phyloP scores from a whole-genome alignment of 2,329 filamentous ascomycete genomes.

The Cytospora paraplurivora region DNA sequence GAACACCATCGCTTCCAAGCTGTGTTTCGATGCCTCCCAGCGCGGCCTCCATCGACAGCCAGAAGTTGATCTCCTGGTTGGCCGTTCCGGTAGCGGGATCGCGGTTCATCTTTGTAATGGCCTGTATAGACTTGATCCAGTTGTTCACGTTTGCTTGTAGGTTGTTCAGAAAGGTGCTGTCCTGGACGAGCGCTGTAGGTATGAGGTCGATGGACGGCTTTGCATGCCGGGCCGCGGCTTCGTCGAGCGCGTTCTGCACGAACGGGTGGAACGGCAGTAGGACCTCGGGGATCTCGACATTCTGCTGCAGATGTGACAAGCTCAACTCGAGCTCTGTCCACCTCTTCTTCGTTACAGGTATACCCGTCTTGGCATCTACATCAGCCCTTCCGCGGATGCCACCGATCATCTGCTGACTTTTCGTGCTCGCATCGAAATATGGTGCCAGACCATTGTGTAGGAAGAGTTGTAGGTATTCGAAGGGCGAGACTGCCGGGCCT shows the following conservation, averaged over 20 bases:
- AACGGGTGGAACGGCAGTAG: conserved; percentile 85
- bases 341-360: conserved; percentile 96
- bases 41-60: conserved; percentile 94
- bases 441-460: conserved; percentile 90
- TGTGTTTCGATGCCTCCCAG: conserved; percentile 90
- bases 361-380: conserved; percentile 88
- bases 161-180: conserved; percentile 90
- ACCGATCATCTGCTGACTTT: conserved; percentile 69
- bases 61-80: conserved; percentile 98
- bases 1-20: conserved; percentile 83
- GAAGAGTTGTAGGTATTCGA: conserved; percentile 88
- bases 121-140: conserved; percentile 99
- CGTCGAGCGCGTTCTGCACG: conserved; percentile 81
- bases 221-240: conserved; percentile 66
- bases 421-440: conserved; percentile 96
- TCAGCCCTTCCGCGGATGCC: conserved; percentile 75
- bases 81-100: conserved; percentile 78
- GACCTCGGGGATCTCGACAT: conserved; percentile 94
- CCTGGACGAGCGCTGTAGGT: conserved; percentile 72
- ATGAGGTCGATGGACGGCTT: conserved; percentile 80
- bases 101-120: conserved; percentile 90
- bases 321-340: conserved; percentile 92
- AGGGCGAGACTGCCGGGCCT: conserved; percentile 75
- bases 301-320: conserved; percentile 90
- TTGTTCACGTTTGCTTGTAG: conserved; percentile 91